Percentiles rank a stretch among this genome's conserved stretches.
These are phyloP conservation scores for Penicillium riverlandense DNA, from an alignment of 495 filamentous ascomycete species.

Conservation along the genomic window DNA sequence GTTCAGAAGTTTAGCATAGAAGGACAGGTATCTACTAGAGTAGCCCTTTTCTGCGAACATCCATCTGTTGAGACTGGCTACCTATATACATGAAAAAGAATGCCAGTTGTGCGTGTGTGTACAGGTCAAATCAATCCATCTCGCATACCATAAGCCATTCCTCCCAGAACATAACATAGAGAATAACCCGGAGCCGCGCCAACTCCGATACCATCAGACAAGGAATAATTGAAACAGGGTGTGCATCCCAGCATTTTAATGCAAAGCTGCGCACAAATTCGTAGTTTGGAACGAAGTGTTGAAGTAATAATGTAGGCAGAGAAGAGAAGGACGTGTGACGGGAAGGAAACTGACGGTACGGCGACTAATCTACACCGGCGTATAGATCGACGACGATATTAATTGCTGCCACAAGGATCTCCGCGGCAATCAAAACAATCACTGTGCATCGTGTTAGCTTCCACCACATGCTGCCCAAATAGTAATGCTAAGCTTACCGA, in stretches of 20 bases:
- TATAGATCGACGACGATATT: constrained; percentile 96
- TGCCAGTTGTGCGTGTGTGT: background rate
- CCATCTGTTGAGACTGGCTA: no score
- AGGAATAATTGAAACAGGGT: constrained; percentile 2
- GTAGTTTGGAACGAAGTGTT: background rate
- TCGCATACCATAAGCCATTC: constrained; percentile 1
- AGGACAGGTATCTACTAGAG: no score
- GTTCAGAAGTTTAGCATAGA: no score
- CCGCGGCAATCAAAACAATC: constrained; percentile 90
- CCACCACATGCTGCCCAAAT: background rate
- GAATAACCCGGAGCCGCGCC: background rate
- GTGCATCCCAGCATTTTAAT: constrained; percentile 1
- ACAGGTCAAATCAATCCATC: constrained; percentile 3
- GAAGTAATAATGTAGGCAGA: background rate
- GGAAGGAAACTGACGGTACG: background rate
- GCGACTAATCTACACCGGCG: constrained; percentile 62
- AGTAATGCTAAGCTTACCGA: constrained; percentile 51
- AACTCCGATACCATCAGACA: constrained; percentile 9
- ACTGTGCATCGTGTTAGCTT: constrained; percentile 40
- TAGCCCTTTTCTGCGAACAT: no score
- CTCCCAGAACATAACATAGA: background rate
- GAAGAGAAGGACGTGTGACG: no score
- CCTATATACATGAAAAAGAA: no score
- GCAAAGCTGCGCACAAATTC: background rate
- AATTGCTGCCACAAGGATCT: constrained; percentile 88